Evolutionary conservation across 176 grass and related monocot genomes (phyloP).

Genomic region (Aegilops longissima): DNA sequence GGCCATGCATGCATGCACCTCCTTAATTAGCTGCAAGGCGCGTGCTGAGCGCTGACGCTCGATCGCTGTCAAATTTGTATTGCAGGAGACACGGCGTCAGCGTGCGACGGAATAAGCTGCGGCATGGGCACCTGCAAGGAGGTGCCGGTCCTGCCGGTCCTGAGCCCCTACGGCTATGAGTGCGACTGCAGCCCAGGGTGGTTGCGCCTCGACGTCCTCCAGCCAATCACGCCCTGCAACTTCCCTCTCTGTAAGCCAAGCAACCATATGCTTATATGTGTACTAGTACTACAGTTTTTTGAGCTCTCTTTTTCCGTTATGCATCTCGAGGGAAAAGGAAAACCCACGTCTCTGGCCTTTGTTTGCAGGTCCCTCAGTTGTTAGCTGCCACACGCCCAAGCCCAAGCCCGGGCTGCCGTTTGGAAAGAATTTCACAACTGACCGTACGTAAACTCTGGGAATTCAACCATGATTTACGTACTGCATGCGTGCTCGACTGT

Average conservation of each 20-base stretch:
- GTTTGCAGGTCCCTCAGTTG: too few relatives aligned
- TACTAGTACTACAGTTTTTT: neutral
- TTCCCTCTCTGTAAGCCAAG: constrained; percentile 21
- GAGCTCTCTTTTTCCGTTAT: too few relatives aligned
- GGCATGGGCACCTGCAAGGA: constrained; percentile 22
- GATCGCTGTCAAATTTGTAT: neutral
- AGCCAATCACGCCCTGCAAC: constrained; percentile 7
- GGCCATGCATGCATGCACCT: neutral
- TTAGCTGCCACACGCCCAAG: too few relatives aligned
- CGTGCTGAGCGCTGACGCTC: neutral
- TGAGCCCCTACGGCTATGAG: neutral
- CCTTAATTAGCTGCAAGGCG: neutral
- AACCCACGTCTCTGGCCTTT: too few relatives aligned
- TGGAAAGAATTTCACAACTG: too few relatives aligned
- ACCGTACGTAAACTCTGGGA: too few relatives aligned
- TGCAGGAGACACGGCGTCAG: neutral
- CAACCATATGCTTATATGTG: too few relatives aligned
- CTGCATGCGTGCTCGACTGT: too few relatives aligned
- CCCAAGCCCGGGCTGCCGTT: too few relatives aligned
- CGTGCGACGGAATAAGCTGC: constrained; percentile 23
- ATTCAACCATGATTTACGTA: too few relatives aligned
- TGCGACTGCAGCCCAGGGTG: constrained; percentile 37
- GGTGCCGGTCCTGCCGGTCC: too few relatives aligned
- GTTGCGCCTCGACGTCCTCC: neutral
- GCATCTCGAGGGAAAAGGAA: too few relatives aligned